Evolutionary conservation across 768 basidiomycete species (phyloP), one percentile per base, ranked within the genome.

Genomic region (Mycena belliarum): DNA sequence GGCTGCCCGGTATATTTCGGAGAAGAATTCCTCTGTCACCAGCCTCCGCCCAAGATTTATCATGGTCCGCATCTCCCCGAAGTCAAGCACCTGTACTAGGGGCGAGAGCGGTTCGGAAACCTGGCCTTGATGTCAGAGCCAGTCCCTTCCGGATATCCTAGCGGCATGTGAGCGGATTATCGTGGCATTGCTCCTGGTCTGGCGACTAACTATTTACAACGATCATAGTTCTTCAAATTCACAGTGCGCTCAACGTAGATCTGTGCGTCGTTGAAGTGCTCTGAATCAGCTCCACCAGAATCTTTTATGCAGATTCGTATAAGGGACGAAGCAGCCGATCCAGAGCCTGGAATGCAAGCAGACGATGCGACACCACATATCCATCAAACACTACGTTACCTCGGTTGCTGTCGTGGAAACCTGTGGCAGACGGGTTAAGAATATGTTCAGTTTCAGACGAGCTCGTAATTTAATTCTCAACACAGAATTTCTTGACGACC

Each of bases 331-430:
- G 59, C 71, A 71, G 33, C 75, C 76, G 1, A 74, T 82, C 20
- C 80, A 82, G 54, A 76, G 76, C n/a, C 65, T 80, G 4, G 81
- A 82, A 63, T 79, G 78, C 2, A 77, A 76, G 45, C 63, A 81
- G 10, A 66, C 76, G n/a, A 60, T 82, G 60, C 66, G 69, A 45
- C 59, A 70, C 16, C 78, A 73, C 52, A 75, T 78, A 50, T 68
- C 68, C 11, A 16, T 63, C 20, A 58, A 63, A 40, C 58, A 77
- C 48, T 81, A 71, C 59, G 75, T 80, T 12, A 79, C 77, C 3
- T 79, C 77, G 42, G 75, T 80, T 6, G 76, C 75, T 4, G 75
- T 76, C 0, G 75, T 78, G 15, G 73, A 79, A 5, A 72, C 76
- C 0, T 81, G 80, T 44, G 78, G 79, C 0, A 59, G 73, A 51